Evolutionary conservation across 129 eudicot genomes (phyloP).

Genomic region (Flaveria trinervia): DNA sequence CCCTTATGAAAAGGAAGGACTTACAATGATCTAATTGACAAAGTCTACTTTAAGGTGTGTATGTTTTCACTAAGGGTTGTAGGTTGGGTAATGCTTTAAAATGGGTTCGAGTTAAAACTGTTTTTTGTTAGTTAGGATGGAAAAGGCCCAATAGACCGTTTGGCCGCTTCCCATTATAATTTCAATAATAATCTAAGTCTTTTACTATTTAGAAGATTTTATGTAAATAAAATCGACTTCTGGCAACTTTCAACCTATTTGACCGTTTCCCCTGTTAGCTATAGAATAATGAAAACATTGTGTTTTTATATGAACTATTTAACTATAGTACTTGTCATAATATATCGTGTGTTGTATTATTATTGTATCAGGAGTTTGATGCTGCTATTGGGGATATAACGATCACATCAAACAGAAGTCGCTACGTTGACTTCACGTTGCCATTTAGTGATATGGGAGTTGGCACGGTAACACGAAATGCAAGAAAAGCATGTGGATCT

Average conservation of each 20-base stretch:
- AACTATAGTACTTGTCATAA: neutral
- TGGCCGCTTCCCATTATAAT: too few species aligned
- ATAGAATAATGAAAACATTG: too few species aligned
- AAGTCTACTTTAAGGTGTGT: constrained; percentile 36
- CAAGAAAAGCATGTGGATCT: constrained; percentile 37
- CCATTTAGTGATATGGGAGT: constrained; percentile 41
- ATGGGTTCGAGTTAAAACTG: constrained; percentile 16
- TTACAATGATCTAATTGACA: constrained; percentile 24
- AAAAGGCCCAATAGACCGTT: too few species aligned
- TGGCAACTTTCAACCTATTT: neutral
- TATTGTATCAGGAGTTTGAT: constrained; percentile 41
- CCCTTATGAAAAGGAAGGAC: constrained; percentile 1
- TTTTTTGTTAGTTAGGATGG: too few species aligned
- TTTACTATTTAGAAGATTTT: neutral
- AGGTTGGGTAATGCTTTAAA: neutral
- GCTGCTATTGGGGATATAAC: constrained; percentile 54
- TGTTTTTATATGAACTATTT: neutral
- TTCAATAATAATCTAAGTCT: too few species aligned
- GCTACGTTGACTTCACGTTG: constrained; percentile 53
- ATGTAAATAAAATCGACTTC: neutral
- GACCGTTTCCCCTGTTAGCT: neutral
- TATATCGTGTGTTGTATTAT: neutral
- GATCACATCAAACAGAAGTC: constrained; percentile 40
- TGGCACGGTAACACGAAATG: constrained; percentile 30
- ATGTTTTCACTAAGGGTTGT: constrained; percentile 6